Conservation (phyloP, 2,329 filamentous ascomycete species). For the Diaporthe citrichinensis region DNA sequence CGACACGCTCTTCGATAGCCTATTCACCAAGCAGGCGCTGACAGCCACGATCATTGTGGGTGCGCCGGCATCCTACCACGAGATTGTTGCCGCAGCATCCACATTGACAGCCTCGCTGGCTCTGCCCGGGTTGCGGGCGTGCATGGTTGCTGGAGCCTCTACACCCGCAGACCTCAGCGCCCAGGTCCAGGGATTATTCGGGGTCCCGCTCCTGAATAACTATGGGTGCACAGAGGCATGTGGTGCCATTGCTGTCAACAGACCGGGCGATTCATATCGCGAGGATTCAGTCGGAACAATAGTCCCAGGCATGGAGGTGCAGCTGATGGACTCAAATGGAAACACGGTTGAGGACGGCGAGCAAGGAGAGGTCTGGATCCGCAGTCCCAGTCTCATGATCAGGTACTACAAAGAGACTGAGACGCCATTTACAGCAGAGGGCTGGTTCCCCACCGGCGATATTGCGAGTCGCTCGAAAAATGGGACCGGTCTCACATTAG, state of each 20-base stretch:
- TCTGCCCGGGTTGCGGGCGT: background rate
- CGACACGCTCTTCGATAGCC: slow-evolving; percentile 2
- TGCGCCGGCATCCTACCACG: slow-evolving; percentile 12
- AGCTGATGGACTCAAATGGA: background rate
- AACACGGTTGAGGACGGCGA: background rate
- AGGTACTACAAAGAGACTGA: slow-evolving; percentile 1
- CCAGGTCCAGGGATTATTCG: slow-evolving; percentile 10
- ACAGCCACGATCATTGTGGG: slow-evolving; percentile 20
- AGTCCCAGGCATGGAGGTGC: background rate
- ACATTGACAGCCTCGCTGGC: background rate
- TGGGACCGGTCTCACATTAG: background rate
- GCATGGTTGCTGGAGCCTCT: slow-evolving; percentile 8
- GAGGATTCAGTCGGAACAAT: background rate
- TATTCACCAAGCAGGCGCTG: background rate
- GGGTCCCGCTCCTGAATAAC: background rate
- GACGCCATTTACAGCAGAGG: background rate
- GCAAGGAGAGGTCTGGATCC: slow-evolving; percentile 29
- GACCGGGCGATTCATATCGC: background rate
- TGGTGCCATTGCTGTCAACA: background rate
- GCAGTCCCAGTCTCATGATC: slow-evolving; percentile 23
- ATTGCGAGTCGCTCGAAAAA: background rate
- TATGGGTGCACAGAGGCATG: slow-evolving; percentile 34
- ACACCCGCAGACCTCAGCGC: background rate
- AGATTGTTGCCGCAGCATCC: background rate
- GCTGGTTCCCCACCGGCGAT: slow-evolving; percentile 32